phyloP scores from a whole-genome alignment of 202 grass and related monocot species.

The Bolboschoenoplectus hybrid region DNA sequence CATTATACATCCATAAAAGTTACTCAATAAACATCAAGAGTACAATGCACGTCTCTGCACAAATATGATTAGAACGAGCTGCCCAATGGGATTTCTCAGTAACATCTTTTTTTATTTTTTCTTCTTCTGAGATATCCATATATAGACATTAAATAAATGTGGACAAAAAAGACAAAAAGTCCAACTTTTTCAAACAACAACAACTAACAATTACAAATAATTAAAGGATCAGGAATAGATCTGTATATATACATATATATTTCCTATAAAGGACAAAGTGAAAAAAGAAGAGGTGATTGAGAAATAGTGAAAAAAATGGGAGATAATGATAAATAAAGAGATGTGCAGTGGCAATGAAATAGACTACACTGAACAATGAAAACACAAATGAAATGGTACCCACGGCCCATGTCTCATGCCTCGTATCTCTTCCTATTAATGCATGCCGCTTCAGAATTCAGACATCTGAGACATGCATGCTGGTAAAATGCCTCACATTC shows the following conservation, averaged over 20 bases:
- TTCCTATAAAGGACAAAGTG: slow-evolving; percentile 3
- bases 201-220: background rate
- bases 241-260: background rate
- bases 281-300: slow-evolving; percentile 41
- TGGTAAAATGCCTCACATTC: slow-evolving; percentile 27
- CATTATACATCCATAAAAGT: background rate
- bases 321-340: background rate
- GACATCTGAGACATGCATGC: background rate
- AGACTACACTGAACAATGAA: slow-evolving; percentile 43
- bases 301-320: slow-evolving; percentile 34
- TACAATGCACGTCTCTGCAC: background rate
- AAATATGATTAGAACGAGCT: background rate
- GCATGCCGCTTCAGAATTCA: slow-evolving; percentile 28
- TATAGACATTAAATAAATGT: background rate
- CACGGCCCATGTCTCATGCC: slow-evolving; percentile 50
- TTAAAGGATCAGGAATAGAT: background rate
- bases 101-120: background rate
- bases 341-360: slow-evolving; percentile 50
- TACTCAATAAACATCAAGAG: background rate
- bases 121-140: background rate
- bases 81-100: background rate
- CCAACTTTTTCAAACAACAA: background rate
- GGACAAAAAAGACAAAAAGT: background rate
- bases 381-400: slow-evolving; percentile 47
- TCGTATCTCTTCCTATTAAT: slow-evolving; percentile 39